These are phyloP conservation scores for Hortiboletus rubellus DNA, from an alignment of 1,284 basidiomycete species.

Conservation along the genomic window DNA sequence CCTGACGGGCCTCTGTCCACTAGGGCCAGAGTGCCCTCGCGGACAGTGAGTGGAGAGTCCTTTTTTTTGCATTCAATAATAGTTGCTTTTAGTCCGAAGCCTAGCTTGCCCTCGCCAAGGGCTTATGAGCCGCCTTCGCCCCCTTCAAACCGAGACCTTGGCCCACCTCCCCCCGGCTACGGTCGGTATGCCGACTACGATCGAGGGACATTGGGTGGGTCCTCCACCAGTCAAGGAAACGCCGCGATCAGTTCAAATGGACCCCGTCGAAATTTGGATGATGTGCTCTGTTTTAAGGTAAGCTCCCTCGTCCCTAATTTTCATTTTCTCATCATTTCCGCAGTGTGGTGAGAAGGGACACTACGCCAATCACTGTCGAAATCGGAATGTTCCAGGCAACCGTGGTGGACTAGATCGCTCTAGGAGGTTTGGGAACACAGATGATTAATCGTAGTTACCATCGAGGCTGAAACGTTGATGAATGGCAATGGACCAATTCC, in stretches of 20 bases:
- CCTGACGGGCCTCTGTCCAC: conserved; percentile 93
- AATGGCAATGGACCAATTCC: not conserved
- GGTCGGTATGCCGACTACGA: conserved; percentile 84
- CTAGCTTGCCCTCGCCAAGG: conserved; percentile 65
- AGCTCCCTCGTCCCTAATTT: conserved; percentile 9
- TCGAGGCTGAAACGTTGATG: too few relatives aligned
- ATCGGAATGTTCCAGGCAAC: conserved; percentile 81
- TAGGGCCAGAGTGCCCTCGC: conserved; percentile 85
- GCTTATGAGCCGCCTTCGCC: conserved; percentile 80
- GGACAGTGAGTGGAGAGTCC: conserved; percentile 75
- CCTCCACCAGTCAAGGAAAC: conserved; percentile 19
- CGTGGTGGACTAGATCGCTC: conserved; percentile 65
- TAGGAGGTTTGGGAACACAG: conserved; percentile 36
- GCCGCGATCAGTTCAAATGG: conserved; percentile 29
- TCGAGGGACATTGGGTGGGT: conserved; percentile 43
- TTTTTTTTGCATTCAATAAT: conserved; percentile 23
- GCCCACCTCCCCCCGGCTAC: conserved; percentile 91
- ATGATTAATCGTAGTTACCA: conserved; percentile 26
- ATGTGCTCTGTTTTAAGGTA: conserved; percentile 90
- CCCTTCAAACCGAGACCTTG: conserved; percentile 75
- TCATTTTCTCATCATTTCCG: conserved; percentile 10
- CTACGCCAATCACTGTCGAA: conserved; percentile 92
- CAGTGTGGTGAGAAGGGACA: conserved; percentile 90
- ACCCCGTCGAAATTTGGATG: conserved; percentile 76
- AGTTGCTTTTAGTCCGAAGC: conserved; percentile 60